Evolutionary conservation across 208 protist species (phyloP).

Genomic region (Leishmania tropica): DNA sequence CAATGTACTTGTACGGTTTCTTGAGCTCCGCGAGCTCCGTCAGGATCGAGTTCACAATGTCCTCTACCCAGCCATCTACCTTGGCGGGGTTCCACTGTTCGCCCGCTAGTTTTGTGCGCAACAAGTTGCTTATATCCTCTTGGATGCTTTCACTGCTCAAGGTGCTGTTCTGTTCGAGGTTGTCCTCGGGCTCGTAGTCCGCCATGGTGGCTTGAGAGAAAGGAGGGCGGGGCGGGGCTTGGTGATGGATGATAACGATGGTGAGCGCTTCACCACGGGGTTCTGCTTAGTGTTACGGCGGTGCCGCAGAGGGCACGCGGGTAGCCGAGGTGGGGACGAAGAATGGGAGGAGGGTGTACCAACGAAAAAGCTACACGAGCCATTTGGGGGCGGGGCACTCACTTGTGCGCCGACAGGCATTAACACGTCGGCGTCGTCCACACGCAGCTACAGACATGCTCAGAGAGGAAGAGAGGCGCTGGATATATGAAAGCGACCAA

Average conservation of each 20-base stretch:
- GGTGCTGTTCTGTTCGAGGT: slow-evolving; percentile 73
- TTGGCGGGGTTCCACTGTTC: slow-evolving; percentile 85
- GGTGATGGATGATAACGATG: background rate
- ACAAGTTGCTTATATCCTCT: slow-evolving; percentile 65
- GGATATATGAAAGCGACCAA: background rate
- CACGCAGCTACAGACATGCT: background rate
- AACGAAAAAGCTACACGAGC: background rate
- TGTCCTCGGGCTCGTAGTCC: slow-evolving; percentile 68
- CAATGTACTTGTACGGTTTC: slow-evolving; percentile 95
- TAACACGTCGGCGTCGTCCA: background rate
- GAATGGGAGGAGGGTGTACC: background rate
- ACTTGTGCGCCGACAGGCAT: background rate
- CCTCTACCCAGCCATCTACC: slow-evolving; percentile 84
- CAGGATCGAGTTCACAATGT: slow-evolving; percentile 72
- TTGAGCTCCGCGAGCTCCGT: slow-evolving; percentile 89
- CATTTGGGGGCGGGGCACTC: background rate
- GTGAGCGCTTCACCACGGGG: background rate
- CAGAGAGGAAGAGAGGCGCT: background rate
- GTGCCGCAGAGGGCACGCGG: background rate
- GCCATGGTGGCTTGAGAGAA: slow-evolving; percentile 38
- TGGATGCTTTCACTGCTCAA: slow-evolving; percentile 87
- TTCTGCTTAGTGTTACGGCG: background rate
- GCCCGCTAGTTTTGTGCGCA: slow-evolving; percentile 66
- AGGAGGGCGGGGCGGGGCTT: background rate
- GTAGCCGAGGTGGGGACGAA: background rate